Evolutionary conservation across 257 asterid species (phyloP), one percentile per base, ranked within the genome.

Genomic region (Solanum boliviense): DNA sequence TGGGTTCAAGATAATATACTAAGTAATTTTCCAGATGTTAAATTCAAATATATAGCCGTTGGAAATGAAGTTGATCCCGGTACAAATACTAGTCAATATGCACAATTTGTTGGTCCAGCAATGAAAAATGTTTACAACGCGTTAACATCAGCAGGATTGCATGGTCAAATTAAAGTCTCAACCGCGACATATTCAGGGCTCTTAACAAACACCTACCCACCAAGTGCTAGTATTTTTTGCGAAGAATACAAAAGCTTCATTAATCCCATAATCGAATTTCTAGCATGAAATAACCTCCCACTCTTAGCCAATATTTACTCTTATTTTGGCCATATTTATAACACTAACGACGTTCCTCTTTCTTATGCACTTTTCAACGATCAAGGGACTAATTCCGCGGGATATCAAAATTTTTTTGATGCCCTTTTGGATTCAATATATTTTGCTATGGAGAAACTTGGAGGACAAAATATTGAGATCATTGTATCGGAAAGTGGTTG

Each of bases 401-500:
- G 56, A 10, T 89, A 92, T 67, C 88, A 86, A 60, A 92, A 92
- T 74, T 84, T 92, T 25, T 92, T 92, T 67, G 92, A 90, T 68
- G 91, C 93, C 8, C 52, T 79, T 58, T 20, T 91, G 75, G 93
- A 92, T 67, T 90, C 93, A 27, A 25, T 68, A 18, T 84, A 91
- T 58, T 84, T 86, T 7, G 93, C 90, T 10, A 73, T 83, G 20
- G 92, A 89, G 90, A 91, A 87, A 74, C 78, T 79, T 4, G 92
- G 93, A 18, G 92, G 88, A 32, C 34, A 68, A 0, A 78, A 82
- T 27, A 48, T 93, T 3, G 86, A 52, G 39, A 60, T 91, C 4
- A 88, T 90, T 34, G 93, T 92, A 18, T 81, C 93, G 0, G 93
- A 92, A 81, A 86, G 88, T 6, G 94, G 94, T 0, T 92, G 93